These are phyloP conservation scores for Cnidoscolus chayamansa DNA, from an alignment of 441 rosid species.

Conservation along the genomic window DNA sequence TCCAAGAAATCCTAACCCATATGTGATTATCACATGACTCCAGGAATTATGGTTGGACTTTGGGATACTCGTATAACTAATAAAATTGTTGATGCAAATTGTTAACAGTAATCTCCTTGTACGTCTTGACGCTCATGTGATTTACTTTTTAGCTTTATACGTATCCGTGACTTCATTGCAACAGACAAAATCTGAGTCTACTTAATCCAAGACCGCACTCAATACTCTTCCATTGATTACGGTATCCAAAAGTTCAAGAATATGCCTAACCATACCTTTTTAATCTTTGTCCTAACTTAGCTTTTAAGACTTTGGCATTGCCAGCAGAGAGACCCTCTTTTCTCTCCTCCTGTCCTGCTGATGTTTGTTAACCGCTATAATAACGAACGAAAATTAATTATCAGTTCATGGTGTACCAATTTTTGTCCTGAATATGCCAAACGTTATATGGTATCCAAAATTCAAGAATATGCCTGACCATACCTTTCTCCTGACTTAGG, in stretches of 20 bases:
- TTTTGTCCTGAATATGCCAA: not conserved
- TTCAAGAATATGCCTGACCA: too few relatives aligned
- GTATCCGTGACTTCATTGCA: conserved; percentile 37
- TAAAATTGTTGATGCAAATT: conserved; percentile 11
- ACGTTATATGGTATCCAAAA: too few relatives aligned
- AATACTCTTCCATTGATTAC: conserved; percentile 32
- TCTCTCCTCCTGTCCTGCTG: not conserved
- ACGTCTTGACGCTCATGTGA: conserved; percentile 25
- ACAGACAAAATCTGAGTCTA: conserved; percentile 25
- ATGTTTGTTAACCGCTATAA: not conserved
- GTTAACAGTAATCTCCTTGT: not conserved
- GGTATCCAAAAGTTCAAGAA: conserved; percentile 33
- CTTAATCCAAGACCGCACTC: conserved; percentile 11
- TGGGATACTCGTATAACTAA: not conserved
- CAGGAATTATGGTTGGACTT: conserved; percentile 8
- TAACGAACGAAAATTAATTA: conserved; percentile 17
- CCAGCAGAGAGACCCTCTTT: not conserved
- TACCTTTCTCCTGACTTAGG: too few relatives aligned
- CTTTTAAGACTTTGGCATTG: conserved; percentile 17
- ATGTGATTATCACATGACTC: conserved; percentile 17
- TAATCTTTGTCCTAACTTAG: conserved; percentile 4
- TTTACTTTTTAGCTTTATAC: not conserved
- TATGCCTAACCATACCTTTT: not conserved
- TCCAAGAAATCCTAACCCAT: conserved; percentile 7
- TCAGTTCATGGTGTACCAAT: not conserved